Percentiles rank a stretch among this genome's conserved stretches.
Conservation (phyloP, 192 early-diverging fungal genomes). For the Entophlyctis luteolus region DNA sequence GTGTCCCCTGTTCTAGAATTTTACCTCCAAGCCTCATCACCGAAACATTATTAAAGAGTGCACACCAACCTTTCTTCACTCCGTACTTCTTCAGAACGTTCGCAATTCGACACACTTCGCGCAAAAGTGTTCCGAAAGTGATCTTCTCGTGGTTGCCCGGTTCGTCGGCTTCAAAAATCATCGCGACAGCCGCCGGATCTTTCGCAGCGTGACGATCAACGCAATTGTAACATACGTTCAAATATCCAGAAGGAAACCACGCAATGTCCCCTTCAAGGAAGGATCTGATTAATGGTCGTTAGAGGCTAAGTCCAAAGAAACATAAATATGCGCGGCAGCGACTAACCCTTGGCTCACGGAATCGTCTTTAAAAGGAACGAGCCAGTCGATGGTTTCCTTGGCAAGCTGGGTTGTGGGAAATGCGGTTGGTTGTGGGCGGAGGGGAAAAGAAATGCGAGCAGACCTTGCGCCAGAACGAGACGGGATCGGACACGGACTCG, state of each 20-base stretch:
- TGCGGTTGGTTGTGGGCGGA: background rate
- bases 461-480: slow-evolving; percentile 82
- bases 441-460: background rate
- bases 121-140: slow-evolving; percentile 80
- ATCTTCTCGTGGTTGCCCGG: slow-evolving; percentile 70
- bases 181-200: slow-evolving; percentile 67
- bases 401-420: slow-evolving; percentile 52
- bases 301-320: background rate
- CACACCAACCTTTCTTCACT: slow-evolving; percentile 58
- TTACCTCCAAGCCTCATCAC: background rate
- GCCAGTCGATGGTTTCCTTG: slow-evolving; percentile 75
- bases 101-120: slow-evolving; percentile 78
- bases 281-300: slow-evolving; percentile 36
- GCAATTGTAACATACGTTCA: slow-evolving; percentile 95
- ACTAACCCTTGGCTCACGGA: slow-evolving; percentile 55
- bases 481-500: slow-evolving; percentile 73
- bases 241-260: slow-evolving; percentile 88
- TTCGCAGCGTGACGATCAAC: slow-evolving; percentile 84
- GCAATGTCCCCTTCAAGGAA: slow-evolving; percentile 83
- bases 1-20: slow-evolving; percentile 63
- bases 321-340: background rate
- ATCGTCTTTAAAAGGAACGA: slow-evolving; percentile 63
- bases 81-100: slow-evolving; percentile 80
- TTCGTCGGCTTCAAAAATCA: slow-evolving; percentile 54
- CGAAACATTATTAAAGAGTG: background rate